Evolutionary conservation across 257 asterid genomes (phyloP).

Genomic region (Nicotiana sylvestris): DNA sequence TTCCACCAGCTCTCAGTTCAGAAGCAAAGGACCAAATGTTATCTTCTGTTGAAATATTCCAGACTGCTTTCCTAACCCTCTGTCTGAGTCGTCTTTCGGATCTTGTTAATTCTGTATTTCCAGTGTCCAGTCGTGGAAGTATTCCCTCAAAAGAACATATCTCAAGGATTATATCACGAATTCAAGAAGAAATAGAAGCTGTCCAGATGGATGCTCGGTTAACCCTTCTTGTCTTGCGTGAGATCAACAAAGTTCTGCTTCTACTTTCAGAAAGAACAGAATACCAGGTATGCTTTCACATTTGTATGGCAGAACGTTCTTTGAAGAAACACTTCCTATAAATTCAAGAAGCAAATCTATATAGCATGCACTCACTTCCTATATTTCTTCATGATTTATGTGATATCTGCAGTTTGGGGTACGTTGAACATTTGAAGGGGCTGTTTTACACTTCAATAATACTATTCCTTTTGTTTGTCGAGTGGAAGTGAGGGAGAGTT

Average conservation of each 20-base stretch:
- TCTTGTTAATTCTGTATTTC: constrained; percentile 80
- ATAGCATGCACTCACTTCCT: not conserved
- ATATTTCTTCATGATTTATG: not conserved
- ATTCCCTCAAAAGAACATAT: constrained; percentile 85
- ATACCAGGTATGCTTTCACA: constrained; percentile 49
- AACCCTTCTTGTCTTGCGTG: constrained; percentile 82
- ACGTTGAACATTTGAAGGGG: not conserved
- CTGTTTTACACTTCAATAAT: not conserved
- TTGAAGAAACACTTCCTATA: not conserved
- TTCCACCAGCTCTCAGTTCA: constrained; percentile 76
- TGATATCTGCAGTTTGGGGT: not conserved
- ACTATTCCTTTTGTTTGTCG: not conserved
- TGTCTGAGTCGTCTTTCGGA: constrained; percentile 78
- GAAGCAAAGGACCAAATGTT: constrained; percentile 87
- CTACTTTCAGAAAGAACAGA: constrained; percentile 86
- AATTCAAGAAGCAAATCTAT: not conserved
- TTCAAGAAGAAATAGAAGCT: constrained; percentile 94
- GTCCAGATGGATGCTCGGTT: constrained; percentile 84
- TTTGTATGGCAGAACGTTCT: not conserved
- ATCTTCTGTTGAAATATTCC: constrained; percentile 65
- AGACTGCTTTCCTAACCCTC: constrained; percentile 72
- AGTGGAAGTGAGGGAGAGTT: not conserved
- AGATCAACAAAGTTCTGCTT: constrained; percentile 75
- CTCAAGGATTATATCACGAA: constrained; percentile 56
- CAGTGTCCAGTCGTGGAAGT: constrained; percentile 84